Base-by-base conservation (phyloP, 257 asterid genomes). In the Petrea volubilis region DNA sequence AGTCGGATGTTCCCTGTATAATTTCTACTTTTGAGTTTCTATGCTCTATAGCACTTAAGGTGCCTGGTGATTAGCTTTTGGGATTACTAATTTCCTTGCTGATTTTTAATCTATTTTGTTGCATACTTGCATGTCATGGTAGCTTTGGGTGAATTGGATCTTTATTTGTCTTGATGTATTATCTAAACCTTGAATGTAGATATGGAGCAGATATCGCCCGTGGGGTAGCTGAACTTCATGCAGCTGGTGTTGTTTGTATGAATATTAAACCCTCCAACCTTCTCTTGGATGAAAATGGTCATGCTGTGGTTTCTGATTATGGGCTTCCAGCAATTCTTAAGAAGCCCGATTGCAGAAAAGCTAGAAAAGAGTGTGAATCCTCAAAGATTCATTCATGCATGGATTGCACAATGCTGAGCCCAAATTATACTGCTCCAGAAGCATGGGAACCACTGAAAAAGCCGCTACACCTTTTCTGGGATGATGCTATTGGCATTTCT, bases 381-480 rank as follows among this genome's bases (percentile, higher is more conserved):
- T 50, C 87, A 67, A 88, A 87, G 81, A 77, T 84, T 50, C 99
- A 95, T 90, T 95, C 99, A 34, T 95, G 99, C 77, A 90, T 95
- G 99, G 96, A 95, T 79, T 95, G 99, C 82, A 95, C 99, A 47
- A 95, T 92, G 99, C 90, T 95, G 76, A 88, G 85, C 82, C 98
- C 99, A 46, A 92, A 90, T 82, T 95, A 90, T 75, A 91, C 99
- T 29, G 97, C 99, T 44, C 99, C 99, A 14, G 99, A 95, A 82
- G 98, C 98, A 60, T 95, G 99, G 99, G 99, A 95, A 71, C 97
- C 98, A 49, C 90, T 88, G 8, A 92, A 92, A 82, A 95, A 88
- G 84, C 83, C 97, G 6, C 82, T 95, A 66, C 96, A 92, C 78
- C 86, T 90, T 78, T 95, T 95, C 79, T 95, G 99, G 99, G 98